phyloP scores from a whole-genome alignment of 768 basidiomycete species.

The Paxillus involutus region DNA sequence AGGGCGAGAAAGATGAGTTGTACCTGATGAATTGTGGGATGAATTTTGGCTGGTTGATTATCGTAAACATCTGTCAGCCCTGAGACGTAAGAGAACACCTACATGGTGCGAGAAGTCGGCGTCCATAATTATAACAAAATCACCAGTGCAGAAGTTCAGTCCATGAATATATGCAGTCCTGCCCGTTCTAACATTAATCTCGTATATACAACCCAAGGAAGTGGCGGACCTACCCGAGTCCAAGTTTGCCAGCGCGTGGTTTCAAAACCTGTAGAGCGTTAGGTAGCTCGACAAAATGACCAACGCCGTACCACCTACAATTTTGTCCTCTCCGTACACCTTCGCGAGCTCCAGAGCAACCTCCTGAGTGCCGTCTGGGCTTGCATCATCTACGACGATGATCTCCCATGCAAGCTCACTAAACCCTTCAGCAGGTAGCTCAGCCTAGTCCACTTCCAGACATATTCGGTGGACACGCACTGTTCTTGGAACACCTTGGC shows the following conservation, averaged over 20 bases:
- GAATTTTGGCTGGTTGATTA: slow-evolving; percentile 76
- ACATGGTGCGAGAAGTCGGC: slow-evolving; percentile 96
- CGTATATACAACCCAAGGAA: background rate
- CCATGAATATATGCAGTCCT: slow-evolving; percentile 95
- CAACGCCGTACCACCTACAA: slow-evolving; percentile 46
- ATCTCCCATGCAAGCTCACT: slow-evolving; percentile 84
- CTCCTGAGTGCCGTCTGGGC: slow-evolving; percentile 91
- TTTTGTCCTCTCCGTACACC: slow-evolving; percentile 82
- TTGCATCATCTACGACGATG: slow-evolving; percentile 89
- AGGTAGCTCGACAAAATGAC: background rate
- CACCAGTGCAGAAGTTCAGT: slow-evolving; percentile 83
- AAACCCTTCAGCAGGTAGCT: slow-evolving; percentile 16
- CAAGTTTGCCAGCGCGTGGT: slow-evolving; percentile 88
- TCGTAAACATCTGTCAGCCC: slow-evolving; percentile 3
- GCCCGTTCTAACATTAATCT: slow-evolving; percentile 8
- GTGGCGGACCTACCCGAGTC: slow-evolving; percentile 66
- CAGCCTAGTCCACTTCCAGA: slow-evolving; percentile 2
- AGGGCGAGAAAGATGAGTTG: slow-evolving; percentile 1
- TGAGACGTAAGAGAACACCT: slow-evolving; percentile 27
- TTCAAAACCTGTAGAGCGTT: slow-evolving; percentile 59
- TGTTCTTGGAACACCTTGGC: slow-evolving; percentile 74
- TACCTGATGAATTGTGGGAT: slow-evolving; percentile 91
- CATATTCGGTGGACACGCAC: slow-evolving; percentile 43
- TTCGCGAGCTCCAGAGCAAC: slow-evolving; percentile 76
- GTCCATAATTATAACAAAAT: slow-evolving; percentile 97